These are phyloP conservation scores for Penicillium psychrosexuale DNA, from an alignment of 2,329 filamentous ascomycete genomes.

Conservation along the genomic window DNA sequence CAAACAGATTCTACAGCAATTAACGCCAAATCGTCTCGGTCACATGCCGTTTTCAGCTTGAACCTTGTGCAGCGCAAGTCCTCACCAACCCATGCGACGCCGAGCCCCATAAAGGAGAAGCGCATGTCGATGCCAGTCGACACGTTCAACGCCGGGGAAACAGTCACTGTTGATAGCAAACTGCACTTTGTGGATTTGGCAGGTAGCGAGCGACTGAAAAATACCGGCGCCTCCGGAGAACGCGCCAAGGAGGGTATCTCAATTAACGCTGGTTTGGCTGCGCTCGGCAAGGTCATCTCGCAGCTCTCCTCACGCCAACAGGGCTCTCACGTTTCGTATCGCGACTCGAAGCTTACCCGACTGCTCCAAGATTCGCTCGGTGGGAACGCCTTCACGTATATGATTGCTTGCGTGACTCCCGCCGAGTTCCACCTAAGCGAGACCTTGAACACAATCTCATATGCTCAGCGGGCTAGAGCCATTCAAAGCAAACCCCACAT, in stretches of 20 bases:
- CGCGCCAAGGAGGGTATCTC: constrained; percentile 94
- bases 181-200: constrained; percentile 97
- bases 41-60: constrained; percentile 93
- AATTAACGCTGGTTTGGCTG: constrained; percentile 93
- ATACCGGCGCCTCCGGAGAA: constrained; percentile 92
- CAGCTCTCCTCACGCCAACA: constrained; percentile 87
- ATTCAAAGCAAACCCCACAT: constrained; percentile 98
- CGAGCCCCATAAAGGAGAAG: constrained; percentile 67
- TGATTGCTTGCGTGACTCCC: constrained; percentile 97
- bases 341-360: constrained; percentile 94
- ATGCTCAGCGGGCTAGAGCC: constrained; percentile 89
- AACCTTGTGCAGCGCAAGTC: constrained; percentile 80
- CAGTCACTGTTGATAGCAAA: constrained; percentile 93
- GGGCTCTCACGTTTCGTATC: constrained; percentile 91
- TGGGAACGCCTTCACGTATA: constrained; percentile 96
- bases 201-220: constrained; percentile 93
- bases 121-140: constrained; percentile 84
- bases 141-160: constrained; percentile 63
- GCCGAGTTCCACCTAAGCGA: constrained; percentile 97
- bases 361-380: constrained; percentile 94
- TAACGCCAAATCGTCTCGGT: constrained; percentile 95
- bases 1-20: constrained; percentile 97
- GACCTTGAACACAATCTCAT: constrained; percentile 95
- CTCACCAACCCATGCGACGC: constrained; percentile 40
- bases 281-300: constrained; percentile 95